A percentile compares a stretch with the other conserved stretches of the same genome.
Conservation (phyloP, 73 alveolate genomes). For the Paramecium biaurelia region DNA sequence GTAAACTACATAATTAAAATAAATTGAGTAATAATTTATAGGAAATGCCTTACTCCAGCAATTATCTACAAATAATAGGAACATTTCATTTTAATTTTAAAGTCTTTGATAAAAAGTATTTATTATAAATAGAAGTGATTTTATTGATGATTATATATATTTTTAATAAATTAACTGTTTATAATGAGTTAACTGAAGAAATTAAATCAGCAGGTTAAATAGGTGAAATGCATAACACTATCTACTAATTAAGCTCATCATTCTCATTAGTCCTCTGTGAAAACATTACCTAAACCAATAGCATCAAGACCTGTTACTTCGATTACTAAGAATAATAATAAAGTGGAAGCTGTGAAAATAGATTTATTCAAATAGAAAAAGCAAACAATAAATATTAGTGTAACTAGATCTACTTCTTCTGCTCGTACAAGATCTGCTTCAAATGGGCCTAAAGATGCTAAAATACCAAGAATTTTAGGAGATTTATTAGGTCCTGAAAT, state of each 20-base stretch:
- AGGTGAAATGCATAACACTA: not conserved
- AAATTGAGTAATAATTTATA: no score
- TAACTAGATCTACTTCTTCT: not conserved
- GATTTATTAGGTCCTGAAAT: not conserved
- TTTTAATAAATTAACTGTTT: not conserved
- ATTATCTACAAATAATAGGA: no score
- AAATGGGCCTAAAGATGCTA: not conserved
- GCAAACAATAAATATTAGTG: not conserved
- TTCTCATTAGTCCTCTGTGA: not conserved
- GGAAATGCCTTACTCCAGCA: no score
- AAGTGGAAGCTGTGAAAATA: not conserved
- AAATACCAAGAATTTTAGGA: not conserved
- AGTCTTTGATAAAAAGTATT: not conserved
- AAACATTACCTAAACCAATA: not conserved
- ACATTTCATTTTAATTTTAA: not conserved
- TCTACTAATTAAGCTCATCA: not conserved
- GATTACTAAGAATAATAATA: not conserved
- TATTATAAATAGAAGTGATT: not conserved
- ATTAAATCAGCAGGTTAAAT: conserved; percentile 13
- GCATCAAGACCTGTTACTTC: not conserved
- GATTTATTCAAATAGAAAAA: not conserved
- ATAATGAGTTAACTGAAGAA: conserved; percentile 45
- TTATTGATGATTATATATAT: not conserved
- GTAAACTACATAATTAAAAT: no score
- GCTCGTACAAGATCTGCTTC: conserved; percentile 1